Base-by-base conservation (phyloP, 345 rosid species). In the Citropsis articulata region DNA sequence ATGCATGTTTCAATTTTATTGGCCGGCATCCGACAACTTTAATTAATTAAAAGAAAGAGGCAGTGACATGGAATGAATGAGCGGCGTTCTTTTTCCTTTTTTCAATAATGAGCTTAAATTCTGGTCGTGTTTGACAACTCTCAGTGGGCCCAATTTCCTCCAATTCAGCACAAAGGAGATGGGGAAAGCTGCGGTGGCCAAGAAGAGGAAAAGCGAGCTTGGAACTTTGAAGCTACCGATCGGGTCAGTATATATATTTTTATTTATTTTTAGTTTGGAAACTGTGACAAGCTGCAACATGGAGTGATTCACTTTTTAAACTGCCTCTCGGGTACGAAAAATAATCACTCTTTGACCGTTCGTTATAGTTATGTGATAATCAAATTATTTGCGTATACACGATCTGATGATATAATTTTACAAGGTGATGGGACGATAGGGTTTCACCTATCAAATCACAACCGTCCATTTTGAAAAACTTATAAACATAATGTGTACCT, bases 61-160 rank as follows among this genome's bases (percentile, higher is more conserved):
- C 1, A 42, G 16, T 12, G 16, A 12, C 50, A 42, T 45, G 4
- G 50, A 24, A 33, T 2, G 78, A 30, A 42, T 27, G 28, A 28
- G 28, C 64, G 61, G 36, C 55, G 5, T 72, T 50, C 38, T 66
- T 66, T 61, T 61, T 53, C 4, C 69, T 30, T 30, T 6, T 19
- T 30, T 74, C 30, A 66, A 68, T 77, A 75, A 48, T 64, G 56
- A 14, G 35, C 57, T 38, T 31, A 33, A 63, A 57, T 31, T 48
- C 27, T 66, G 55, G 33, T 75, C 69, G 25, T 82, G 75, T 83
- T 79, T 69, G 69, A 73, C 64, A 75, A 40, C 67, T 77, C 77
- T 81, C 87, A 96, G 99, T 94, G 99, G 99, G 99, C 98, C 6
- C 90, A 90, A 77, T 92, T 89, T 72, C 99, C 99, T 67, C 91